These are phyloP conservation scores for Stereocaulon alpinum DNA, from an alignment of 495 filamentous ascomycete species.

Conservation along the genomic window DNA sequence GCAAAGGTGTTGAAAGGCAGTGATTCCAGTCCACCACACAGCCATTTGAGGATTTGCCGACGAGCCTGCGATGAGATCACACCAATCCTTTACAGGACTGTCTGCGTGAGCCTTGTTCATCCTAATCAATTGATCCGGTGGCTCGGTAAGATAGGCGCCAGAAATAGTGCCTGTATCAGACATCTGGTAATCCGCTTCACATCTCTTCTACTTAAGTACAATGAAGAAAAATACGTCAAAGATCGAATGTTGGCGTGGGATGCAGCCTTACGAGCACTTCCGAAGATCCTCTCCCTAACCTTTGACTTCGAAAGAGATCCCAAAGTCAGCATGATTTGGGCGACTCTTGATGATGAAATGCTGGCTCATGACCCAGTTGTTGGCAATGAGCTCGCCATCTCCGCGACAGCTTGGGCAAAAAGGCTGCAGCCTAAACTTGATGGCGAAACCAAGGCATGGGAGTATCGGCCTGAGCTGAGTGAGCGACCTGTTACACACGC, in stretches of 20 bases:
- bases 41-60: conserved; percentile 5
- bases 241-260: conserved; percentile 10
- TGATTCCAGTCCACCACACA: neutral
- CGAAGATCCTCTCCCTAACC: conserved; percentile 13
- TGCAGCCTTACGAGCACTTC: conserved; percentile 9
- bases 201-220: conserved; percentile 6
- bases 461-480: conserved; percentile 1
- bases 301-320: conserved; percentile 17
- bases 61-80: conserved; percentile 10
- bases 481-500: conserved; percentile 17
- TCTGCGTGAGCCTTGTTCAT: conserved; percentile 10
- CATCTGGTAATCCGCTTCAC: conserved; percentile 14
- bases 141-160: conserved; percentile 15
- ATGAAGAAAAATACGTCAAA: conserved; percentile 4
- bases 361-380: conserved; percentile 1
- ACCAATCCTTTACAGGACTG: conserved; percentile 10
- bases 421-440: neutral
- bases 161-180: conserved; percentile 13
- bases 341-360: conserved; percentile 1
- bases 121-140: conserved; percentile 15
- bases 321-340: neutral
- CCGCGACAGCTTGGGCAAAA: conserved; percentile 7
- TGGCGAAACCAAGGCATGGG: conserved; percentile 1
- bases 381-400: neutral
- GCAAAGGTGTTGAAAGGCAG: neutral